Percentiles rank a stretch among this genome's conserved stretches.
Evolutionary conservation across 108 stramenopile genomes (phyloP).

Genomic region (Discostella stelligeroides): DNA sequence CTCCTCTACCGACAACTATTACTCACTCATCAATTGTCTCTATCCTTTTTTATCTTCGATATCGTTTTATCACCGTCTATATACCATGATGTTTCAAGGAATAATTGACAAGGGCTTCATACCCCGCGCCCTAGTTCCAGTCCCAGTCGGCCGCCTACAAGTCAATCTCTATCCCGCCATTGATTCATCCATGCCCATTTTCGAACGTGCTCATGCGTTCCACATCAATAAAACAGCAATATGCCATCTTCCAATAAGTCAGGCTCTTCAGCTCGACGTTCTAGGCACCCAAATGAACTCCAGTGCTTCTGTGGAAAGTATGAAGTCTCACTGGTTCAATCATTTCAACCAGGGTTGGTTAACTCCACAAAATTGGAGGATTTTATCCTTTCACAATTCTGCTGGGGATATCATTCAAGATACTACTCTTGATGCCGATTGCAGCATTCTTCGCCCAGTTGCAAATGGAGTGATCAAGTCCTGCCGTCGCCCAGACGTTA

Average conservation of each 20-base stretch:
- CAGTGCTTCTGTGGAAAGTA: background rate
- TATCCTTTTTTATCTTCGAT: too few species aligned
- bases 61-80: too few species aligned
- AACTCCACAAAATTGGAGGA: background rate
- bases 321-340: background rate
- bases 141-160: background rate
- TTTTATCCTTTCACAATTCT: background rate
- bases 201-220: too few species aligned
- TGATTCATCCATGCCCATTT: background rate
- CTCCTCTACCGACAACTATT: slow-evolving; percentile 33
- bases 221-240: too few species aligned
- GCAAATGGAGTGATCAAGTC: background rate
- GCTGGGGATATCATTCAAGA: background rate
- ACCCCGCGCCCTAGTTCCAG: background rate
- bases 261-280: too few species aligned
- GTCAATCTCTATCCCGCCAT: background rate
- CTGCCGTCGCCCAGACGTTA: background rate
- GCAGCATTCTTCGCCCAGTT: background rate
- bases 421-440: background rate
- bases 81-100: background rate
- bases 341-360: too few species aligned
- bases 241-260: too few species aligned
- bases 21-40: background rate
- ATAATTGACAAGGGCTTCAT: background rate
- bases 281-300: too few species aligned